A percentile compares a stretch with the other conserved stretches of the same genome.
phyloP scores from a whole-genome alignment of 2,329 filamentous ascomycete genomes.

The Phoma herbarum region DNA sequence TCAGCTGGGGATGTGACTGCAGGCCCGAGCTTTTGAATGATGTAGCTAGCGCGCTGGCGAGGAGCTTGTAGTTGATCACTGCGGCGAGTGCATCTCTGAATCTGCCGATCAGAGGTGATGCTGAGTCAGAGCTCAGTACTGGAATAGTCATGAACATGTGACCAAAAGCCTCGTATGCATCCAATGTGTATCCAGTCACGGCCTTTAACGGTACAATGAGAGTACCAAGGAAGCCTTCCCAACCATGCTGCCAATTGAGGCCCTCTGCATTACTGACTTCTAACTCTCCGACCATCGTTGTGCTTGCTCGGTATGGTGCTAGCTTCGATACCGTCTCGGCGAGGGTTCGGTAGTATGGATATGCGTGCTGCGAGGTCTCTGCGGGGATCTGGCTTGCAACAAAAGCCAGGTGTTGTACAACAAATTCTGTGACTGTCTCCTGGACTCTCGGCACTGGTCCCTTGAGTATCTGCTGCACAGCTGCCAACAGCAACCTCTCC shows the following conservation, averaged over 20 bases:
- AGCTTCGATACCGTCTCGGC: slow-evolving; percentile 35
- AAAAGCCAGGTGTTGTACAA: slow-evolving; percentile 40
- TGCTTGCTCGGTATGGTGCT: slow-evolving; percentile 12
- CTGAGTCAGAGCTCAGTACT: slow-evolving; percentile 44
- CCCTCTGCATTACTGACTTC: neutral
- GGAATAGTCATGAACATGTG: slow-evolving; percentile 55
- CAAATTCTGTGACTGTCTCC: slow-evolving; percentile 20
- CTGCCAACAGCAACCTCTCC: slow-evolving; percentile 50
- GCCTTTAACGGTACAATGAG: slow-evolving; percentile 42
- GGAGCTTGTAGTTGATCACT: slow-evolving; percentile 61
- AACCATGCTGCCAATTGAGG: slow-evolving; percentile 9
- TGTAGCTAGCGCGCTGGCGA: slow-evolving; percentile 45
- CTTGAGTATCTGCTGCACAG: slow-evolving; percentile 39
- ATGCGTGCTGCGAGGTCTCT: slow-evolving; percentile 45
- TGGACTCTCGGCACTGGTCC: slow-evolving; percentile 21
- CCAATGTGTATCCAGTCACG: slow-evolving; percentile 47
- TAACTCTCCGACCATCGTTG: neutral
- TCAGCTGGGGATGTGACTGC: slow-evolving; percentile 37
- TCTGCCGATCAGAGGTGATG: slow-evolving; percentile 30
- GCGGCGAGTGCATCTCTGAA: slow-evolving; percentile 54
- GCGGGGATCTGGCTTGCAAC: slow-evolving; percentile 45
- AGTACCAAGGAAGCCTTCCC: slow-evolving; percentile 32
- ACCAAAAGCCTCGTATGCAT: slow-evolving; percentile 52
- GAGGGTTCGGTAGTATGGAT: slow-evolving; percentile 46
- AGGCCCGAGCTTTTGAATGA: slow-evolving; percentile 40